Evolutionary conservation across 768 basidiomycete species (phyloP).

Genomic region (Lyophyllum atratum): DNA sequence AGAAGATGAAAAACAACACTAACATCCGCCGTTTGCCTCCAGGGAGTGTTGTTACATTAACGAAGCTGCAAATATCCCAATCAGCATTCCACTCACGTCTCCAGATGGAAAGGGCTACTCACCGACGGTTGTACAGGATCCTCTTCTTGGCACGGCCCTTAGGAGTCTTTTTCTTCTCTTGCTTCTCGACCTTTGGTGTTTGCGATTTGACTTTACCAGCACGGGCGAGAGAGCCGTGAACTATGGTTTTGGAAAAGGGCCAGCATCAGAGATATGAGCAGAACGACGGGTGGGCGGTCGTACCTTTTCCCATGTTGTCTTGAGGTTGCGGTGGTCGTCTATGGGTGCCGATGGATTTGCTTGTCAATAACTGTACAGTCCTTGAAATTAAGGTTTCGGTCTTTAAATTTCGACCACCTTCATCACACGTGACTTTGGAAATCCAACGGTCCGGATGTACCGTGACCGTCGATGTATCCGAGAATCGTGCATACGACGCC

Average conservation of each 20-base stretch:
- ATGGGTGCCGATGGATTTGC: constrained; percentile 10
- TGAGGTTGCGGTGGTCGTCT: constrained; percentile 46
- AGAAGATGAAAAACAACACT: constrained; percentile 40
- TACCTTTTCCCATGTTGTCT: constrained; percentile 80
- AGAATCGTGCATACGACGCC: too few species aligned
- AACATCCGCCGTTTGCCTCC: constrained; percentile 97
- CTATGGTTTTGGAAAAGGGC: constrained; percentile 50
- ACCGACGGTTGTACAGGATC: constrained; percentile 82
- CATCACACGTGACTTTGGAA: too few species aligned
- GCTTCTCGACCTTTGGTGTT: constrained; percentile 96
- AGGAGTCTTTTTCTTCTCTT: constrained; percentile 99
- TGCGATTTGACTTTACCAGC: constrained; percentile 99
- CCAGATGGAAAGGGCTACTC: constrained; percentile 29
- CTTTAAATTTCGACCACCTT: background rate
- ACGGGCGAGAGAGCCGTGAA: constrained; percentile 99
- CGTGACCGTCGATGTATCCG: too few species aligned
- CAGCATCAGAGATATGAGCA: background rate
- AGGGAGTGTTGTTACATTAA: constrained; percentile 88
- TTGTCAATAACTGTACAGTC: constrained; percentile 15
- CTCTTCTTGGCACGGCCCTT: constrained; percentile 97
- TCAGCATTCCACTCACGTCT: background rate
- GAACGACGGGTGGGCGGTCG: background rate
- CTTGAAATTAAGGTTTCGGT: constrained; percentile 8
- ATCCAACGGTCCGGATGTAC: too few species aligned
- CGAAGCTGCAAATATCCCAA: constrained; percentile 59